Evolutionary conservation across 2,329 filamentous ascomycete genomes (phyloP), one percentile per base, ranked within the genome.

Genomic region (Paraconiothyrium sp.): DNA sequence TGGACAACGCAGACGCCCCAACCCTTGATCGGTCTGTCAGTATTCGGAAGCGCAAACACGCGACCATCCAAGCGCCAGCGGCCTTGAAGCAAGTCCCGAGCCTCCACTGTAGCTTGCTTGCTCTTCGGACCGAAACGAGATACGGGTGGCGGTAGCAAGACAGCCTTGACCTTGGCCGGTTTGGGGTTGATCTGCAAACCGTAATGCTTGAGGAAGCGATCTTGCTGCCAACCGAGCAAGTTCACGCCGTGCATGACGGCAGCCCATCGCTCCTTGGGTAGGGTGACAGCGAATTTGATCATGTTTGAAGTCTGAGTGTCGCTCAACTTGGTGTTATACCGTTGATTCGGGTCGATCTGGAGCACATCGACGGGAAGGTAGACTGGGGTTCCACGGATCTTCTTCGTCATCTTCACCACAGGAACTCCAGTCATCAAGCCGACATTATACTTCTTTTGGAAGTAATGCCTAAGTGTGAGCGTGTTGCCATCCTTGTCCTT

Each of bases 271-370:
- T 88, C 76, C 0, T 77, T 75, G 0, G 95, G 95, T 1, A 90
- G 86, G 6, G 91, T 92, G 4, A 97, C 94, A 0, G 94, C 94
- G 71, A 94, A 93, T 77, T 91, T 94, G 82, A 99, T 97, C 95
- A 99, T 99, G 5, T 85, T 80, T 0, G 90, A 82, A 0, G 94
- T 97, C 80, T 97, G 84, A 0, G 73, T 71, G 58, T 88, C 86
- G 54, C 84, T 84, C 50, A 89, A 75, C 77, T 89, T 90, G 73
- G 79, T 84, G 3, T 79, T 81, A 69, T 87, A 89, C 2, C 85
- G 84, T 74, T 89, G 85, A 39, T 88, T 85, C 4, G 79, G 73
- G 46, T 83, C 77, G 62, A 89, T 81, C 13, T 74, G 77, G 41
- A 88, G 77, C 34, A 86, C 68, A 59, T 90, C 87, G 76, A 88